phyloP scores from a whole-genome alignment of 257 asterid species.

The Solanum pennellii region DNA sequence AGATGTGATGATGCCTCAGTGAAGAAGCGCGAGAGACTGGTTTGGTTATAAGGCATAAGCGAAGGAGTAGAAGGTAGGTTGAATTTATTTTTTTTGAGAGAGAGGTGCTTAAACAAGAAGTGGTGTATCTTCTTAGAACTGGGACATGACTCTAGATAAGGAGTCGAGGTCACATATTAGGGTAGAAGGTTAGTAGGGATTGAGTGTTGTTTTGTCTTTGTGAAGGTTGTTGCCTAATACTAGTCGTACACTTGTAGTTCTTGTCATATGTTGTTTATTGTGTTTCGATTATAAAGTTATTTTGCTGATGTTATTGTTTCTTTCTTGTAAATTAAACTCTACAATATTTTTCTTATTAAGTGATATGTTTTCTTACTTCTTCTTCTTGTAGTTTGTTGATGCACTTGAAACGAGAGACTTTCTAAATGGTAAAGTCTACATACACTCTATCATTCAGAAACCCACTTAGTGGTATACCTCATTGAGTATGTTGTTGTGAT shows the following conservation, averaged over 20 bases:
- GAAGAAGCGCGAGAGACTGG: not conserved
- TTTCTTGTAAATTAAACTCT: no score
- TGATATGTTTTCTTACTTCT: not conserved
- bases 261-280: no score
- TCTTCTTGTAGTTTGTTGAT: not conserved
- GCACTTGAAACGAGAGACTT: not conserved
- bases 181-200: not conserved
- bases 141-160: not conserved
- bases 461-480: not conserved
- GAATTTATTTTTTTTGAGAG: no score
- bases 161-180: not conserved
- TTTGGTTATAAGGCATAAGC: not conserved
- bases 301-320: not conserved
- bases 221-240: not conserved
- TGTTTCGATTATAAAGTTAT: not conserved
- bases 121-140: not conserved
- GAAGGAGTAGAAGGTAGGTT: not conserved
- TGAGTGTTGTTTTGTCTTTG: not conserved
- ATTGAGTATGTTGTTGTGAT: not conserved
- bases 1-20: not conserved
- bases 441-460: not conserved
- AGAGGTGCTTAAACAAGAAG: not conserved
- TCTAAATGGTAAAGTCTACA: not conserved
- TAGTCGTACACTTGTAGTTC: no score
- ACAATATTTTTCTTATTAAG: no score